Evolutionary conservation across 441 rosid genomes (phyloP).

Genomic region (Gossypium schwendimanii): DNA sequence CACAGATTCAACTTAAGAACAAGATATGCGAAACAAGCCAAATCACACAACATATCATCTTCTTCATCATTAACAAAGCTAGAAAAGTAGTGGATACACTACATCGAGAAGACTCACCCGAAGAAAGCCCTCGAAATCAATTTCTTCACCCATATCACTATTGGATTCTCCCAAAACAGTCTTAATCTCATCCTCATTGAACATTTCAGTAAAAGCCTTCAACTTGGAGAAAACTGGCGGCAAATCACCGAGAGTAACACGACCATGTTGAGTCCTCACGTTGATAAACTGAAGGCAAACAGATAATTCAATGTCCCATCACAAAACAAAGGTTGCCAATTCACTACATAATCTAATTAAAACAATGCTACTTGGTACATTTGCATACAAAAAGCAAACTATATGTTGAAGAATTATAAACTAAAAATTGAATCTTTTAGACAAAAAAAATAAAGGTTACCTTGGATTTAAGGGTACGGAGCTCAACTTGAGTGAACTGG

Average conservation of each 20-base stretch:
- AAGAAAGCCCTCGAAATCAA: constrained; percentile 84
- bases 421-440: background rate
- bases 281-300: constrained; percentile 47
- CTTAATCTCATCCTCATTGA: constrained; percentile 63
- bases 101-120: constrained; percentile 45
- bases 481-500: constrained; percentile 98
- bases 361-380: background rate
- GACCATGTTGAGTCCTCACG: constrained; percentile 42
- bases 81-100: background rate
- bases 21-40: background rate
- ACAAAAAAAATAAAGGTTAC: constrained; percentile 22
- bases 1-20: background rate
- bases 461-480: constrained; percentile 86
- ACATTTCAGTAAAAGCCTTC: constrained; percentile 56
- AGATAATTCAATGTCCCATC: background rate
- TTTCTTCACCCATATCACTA: constrained; percentile 42
- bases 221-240: constrained; percentile 59
- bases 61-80: background rate
- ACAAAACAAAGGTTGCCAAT: constrained; percentile 4
- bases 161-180: constrained; percentile 43
- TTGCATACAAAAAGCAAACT: background rate
- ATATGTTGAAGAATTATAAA: background rate
- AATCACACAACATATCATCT: background rate
- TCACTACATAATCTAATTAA: background rate
- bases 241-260: constrained; percentile 57